phyloP scores from a whole-genome alignment of 306 rosid genomes.

The Carpinus fangiana region DNA sequence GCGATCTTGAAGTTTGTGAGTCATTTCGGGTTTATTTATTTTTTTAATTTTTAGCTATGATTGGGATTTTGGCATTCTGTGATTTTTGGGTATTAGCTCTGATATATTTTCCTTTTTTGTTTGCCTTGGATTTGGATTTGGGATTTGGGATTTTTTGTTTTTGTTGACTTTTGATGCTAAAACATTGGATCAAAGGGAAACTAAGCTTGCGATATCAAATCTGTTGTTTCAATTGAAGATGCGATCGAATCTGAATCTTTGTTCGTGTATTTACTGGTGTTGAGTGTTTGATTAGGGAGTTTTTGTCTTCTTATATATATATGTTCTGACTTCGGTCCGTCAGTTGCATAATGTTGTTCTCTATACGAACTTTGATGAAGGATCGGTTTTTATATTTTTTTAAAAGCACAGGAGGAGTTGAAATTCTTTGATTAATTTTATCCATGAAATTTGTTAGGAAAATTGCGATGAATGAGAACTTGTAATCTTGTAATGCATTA shows the following conservation, averaged over 20 bases:
- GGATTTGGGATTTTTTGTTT: neutral
- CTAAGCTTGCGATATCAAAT: neutral
- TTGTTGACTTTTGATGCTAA: neutral
- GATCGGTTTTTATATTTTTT: neutral
- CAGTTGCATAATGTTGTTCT: neutral
- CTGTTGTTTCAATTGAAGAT: neutral
- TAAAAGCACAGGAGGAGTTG: neutral
- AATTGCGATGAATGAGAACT: neutral
- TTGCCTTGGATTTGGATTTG: neutral
- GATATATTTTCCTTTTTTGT: neutral
- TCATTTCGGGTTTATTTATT: neutral
- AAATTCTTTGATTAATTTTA: neutral
- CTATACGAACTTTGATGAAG: neutral
- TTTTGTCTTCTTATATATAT: neutral
- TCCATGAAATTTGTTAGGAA: neutral
- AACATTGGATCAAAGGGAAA: neutral
- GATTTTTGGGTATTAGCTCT: neutral
- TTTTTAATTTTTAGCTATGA: neutral
- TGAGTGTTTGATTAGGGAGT: neutral
- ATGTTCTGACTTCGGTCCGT: neutral
- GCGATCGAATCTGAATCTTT: neutral
- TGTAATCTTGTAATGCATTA: neutral
- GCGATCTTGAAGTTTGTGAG: conserved; percentile 99
- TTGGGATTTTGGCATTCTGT: neutral
- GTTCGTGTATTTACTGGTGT: neutral